Evolutionary conservation across 768 basidiomycete genomes (phyloP), one percentile per base, ranked within the genome.

Genomic region (Tephrocybe sp.): DNA sequence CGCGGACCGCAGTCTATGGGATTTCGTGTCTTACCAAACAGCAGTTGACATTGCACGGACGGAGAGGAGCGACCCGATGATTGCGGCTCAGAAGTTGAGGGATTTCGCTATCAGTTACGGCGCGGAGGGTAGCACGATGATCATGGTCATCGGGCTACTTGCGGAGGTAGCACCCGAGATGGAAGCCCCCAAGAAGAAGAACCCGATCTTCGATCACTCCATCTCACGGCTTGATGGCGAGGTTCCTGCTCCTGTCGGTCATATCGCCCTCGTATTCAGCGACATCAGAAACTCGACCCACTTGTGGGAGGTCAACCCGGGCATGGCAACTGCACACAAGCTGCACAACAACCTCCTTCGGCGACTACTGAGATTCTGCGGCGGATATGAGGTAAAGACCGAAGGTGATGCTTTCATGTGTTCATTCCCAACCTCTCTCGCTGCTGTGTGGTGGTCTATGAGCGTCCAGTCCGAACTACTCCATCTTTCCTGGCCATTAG

Each of bases 391-490:
- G 70, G 96, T 98, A 62, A 99, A 99, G 71, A 99, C 97, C 9
- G 97, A 99, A 84, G 97, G 97, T 24, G 97, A 98, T 61, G 86
- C 96, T 0, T 99, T 99, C 75, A 95, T 99, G 90, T 94, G 94
- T 45, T 92, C 96, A 18, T 99, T 99, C 79, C 89, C 92, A 2
- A 90, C 86, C 2, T 81, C 92, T 11, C 75, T 92, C 1, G 79
- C 89, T 0, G 97, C 92, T 0, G 69, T 98, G 15, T 86, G 92
- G 77, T 99, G 92, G 89, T 87, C 87, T 57, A 74, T 97, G 60
- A 84, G 81, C 25, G 89, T 94, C 15, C 97, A 98, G 65, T 70
- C 84, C 24, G 82, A 89, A 59, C 76, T 99, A 9, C 73, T 98
- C 21, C 73, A 86, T 25, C 85, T 89, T 52, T 69, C 82, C 11